phyloP scores from a whole-genome alignment of 2,329 filamentous ascomycete genomes.

The Hymenoscyphus infarciens region DNA sequence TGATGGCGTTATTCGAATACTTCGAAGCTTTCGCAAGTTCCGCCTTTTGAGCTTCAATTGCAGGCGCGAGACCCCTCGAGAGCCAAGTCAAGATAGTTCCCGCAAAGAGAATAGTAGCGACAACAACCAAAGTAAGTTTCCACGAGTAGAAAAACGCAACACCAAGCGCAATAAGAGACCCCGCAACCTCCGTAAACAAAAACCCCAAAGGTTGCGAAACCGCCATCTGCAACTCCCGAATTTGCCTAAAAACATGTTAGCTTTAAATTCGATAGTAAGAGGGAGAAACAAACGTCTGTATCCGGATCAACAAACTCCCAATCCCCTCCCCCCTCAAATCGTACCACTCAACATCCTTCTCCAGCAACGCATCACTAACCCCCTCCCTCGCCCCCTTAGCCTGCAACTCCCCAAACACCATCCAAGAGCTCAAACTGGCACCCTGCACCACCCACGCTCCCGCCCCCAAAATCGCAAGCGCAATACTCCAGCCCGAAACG shows the following conservation, averaged over 20 bases:
- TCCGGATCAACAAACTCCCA: conserved; percentile 63
- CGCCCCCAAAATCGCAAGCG: conserved; percentile 60
- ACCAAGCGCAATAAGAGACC: conserved; percentile 60
- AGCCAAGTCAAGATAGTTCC: conserved; percentile 56
- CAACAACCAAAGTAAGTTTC: conserved; percentile 76
- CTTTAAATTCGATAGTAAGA: no score
- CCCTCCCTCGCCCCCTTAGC: conserved; percentile 60
- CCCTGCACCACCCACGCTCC: conserved; percentile 66
- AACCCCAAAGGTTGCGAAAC: conserved; percentile 77
- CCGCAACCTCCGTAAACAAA: conserved; percentile 60
- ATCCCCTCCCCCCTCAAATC: conserved; percentile 70
- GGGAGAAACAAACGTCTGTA: conserved; percentile 63
- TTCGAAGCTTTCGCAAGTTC: conserved; percentile 70
- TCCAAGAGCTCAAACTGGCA: conserved; percentile 66
- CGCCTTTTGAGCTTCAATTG: conserved; percentile 65
- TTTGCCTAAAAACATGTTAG: conserved; percentile 58
- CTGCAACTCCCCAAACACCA: conserved; percentile 77
- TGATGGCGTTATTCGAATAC: conserved; percentile 63
- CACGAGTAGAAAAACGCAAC: conserved; percentile 79
- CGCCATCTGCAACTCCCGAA: conserved; percentile 75
- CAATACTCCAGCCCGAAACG: conserved; percentile 58
- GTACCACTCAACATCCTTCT: conserved; percentile 77
- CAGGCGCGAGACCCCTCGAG: conserved; percentile 57
- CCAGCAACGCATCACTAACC: conserved; percentile 67
- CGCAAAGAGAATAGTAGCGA: conserved; percentile 69